Base-by-base conservation (phyloP, 108 stramenopile species). In the Stephanodiscus minutulus region DNA sequence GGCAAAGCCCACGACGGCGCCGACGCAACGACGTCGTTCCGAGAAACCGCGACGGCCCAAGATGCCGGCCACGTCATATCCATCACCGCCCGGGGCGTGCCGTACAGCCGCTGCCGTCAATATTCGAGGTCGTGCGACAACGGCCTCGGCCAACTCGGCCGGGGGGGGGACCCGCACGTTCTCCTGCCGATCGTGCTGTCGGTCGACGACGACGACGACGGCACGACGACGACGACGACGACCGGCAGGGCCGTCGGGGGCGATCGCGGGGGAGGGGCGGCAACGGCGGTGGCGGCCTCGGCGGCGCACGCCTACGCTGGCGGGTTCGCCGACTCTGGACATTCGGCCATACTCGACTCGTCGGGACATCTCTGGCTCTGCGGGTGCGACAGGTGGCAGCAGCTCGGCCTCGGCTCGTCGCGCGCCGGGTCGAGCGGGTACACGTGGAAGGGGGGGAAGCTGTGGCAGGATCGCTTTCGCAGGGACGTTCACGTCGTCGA, bases 301-400 rank as follows among this genome's bases (percentile, higher is more conserved):
- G 46, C 35, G 31, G 25, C 58, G 11, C 65, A 75, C 37, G 85
- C 76, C 13, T 89, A 76, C 55, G 79, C 72, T 1, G 82, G 84
- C 13, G 84, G 82, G n/a, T 76, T 72, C 29, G 25, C 65, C 6
- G 79, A 75, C 41, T 77, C 84, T 5, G 88, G 88, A 25, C 88
- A 89, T 62, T 85, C 88, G 11, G 88, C 85, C 29, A 35, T 89
- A 5, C 46, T 89, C 2, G 85, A 85, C 61, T 46, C 44, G 2
- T 50, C 69, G 4, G 88, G 86, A 27, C 36, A 57, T 49, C 64
- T 89, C 1, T 87, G 84, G 82, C 64, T 87, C 54, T 79, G 82
- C 25, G 88, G 88, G 29, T 88, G 88, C 60, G 88, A 88, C 74
- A 81, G 88, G 63, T 88, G 88, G 88, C 88, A 88, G 29, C 88